phyloP scores from a whole-genome alignment of 345 rosid species.

The Acer saccharum region DNA sequence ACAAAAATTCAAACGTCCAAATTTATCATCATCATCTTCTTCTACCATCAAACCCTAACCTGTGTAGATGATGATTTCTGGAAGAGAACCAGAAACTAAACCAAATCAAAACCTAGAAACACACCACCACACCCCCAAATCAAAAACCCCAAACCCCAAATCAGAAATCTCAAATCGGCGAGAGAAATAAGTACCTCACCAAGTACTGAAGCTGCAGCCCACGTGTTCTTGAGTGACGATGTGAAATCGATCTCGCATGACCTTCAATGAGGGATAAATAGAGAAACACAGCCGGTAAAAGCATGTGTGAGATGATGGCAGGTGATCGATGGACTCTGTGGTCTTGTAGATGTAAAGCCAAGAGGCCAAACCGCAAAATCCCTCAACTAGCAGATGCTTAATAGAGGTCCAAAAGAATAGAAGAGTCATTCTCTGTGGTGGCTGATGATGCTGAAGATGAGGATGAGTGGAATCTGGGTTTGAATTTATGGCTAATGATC shows the following conservation, averaged over 20 bases:
- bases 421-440: constrained; percentile 59
- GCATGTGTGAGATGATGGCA: constrained; percentile 92
- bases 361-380: constrained; percentile 80
- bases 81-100: too few relatives aligned
- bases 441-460: constrained; percentile 14
- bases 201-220: constrained; percentile 91
- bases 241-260: constrained; percentile 65
- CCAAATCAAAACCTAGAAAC: too few relatives aligned
- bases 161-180: too few relatives aligned
- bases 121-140: too few relatives aligned
- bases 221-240: constrained; percentile 81
- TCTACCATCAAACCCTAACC: too few relatives aligned
- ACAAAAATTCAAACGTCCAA: too few relatives aligned
- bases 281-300: constrained; percentile 80
- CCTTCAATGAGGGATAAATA: constrained; percentile 53
- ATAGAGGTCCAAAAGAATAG: constrained; percentile 91
- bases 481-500: too few relatives aligned
- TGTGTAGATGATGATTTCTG: too few relatives aligned
- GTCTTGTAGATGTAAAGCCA: constrained; percentile 67
- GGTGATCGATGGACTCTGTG: constrained; percentile 49
- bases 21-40: too few relatives aligned
- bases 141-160: too few relatives aligned
- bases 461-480: too few relatives aligned
- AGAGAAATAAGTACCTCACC: constrained; percentile 35
- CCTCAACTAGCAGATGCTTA: constrained; percentile 85